Evolutionary conservation across 768 basidiomycete species (phyloP).

Genomic region (Kwoniella sp.): DNA sequence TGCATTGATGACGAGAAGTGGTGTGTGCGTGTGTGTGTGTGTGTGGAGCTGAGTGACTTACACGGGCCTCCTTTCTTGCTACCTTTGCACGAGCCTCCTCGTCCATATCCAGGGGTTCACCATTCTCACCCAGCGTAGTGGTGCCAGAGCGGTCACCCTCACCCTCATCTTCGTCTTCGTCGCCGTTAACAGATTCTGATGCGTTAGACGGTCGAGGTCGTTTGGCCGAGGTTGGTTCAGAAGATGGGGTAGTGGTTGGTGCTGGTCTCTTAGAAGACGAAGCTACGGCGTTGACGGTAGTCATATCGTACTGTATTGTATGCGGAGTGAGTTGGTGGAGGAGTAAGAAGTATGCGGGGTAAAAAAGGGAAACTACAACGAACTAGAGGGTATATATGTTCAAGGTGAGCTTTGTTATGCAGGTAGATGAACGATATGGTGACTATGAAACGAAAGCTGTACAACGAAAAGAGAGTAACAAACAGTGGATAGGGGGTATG

Average conservation of each 20-base stretch:
- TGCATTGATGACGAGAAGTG: background rate
- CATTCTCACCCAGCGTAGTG: slow-evolving; percentile 6
- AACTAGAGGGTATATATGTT: slow-evolving; percentile 12
- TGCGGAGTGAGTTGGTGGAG: slow-evolving; percentile 1
- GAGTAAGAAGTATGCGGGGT: background rate
- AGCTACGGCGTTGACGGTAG: slow-evolving; percentile 21
- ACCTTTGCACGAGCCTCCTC: slow-evolving; percentile 30
- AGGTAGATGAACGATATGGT: background rate
- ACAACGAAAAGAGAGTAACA: slow-evolving; percentile 16
- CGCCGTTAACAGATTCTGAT: slow-evolving; percentile 6
- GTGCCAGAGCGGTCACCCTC: background rate
- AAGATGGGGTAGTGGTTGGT: slow-evolving; percentile 9
- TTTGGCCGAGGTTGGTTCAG: slow-evolving; percentile 20
- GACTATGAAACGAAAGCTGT: slow-evolving; percentile 16
- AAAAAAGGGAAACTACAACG: background rate
- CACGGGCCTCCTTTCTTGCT: slow-evolving; percentile 44
- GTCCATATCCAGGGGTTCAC: slow-evolving; percentile 22
- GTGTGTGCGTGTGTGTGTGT: no score
- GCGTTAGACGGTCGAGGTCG: slow-evolving; percentile 25
- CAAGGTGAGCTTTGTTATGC: no score
- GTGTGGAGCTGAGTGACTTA: slow-evolving; percentile 18
- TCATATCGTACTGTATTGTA: background rate
- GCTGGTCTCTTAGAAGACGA: slow-evolving; percentile 35
- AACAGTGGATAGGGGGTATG: slow-evolving; percentile 3
- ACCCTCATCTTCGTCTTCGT: slow-evolving; percentile 23